Evolutionary conservation across 177 flowering plant genomes (phyloP), one percentile per base, ranked within the genome.

Genomic region (Vitis hybrid): DNA sequence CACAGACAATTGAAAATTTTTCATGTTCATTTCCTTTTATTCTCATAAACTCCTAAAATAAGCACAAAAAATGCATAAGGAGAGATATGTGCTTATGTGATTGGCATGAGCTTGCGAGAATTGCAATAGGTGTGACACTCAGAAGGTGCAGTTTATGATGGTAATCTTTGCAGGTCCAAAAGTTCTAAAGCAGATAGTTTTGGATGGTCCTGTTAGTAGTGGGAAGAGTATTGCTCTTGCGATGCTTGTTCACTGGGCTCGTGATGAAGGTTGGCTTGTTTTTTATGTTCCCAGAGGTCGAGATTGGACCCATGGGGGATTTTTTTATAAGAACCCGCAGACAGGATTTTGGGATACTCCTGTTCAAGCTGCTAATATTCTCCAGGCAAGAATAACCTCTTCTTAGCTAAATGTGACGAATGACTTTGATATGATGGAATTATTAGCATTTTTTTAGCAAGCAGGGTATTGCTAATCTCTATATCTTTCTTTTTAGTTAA

Each of bases 231-330:
- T 88, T 71, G 84, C 91, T 1, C 93, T 95, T 60, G 87, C 98
- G 46, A 88, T 95, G 98, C 97, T 95, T 71, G 97, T 93, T 70
- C 88, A 93, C 13, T 95, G 99, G 99, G 99, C 99, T 61, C 96
- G 98, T 24, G 84, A 84, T 41, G 94, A 95, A 77, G 99, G 97
- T 68, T 95, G 99, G 99, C 77, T 95, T 60, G 99, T 95, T 56
- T 82, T 95, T 49, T 95, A 95, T 83, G 94, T 83, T 3, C 97
- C 97, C 9, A 78, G 72, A 67, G 99, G 94, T 30, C 81, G 78
- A 61, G 79, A 83, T 9, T 95, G 99, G 99, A 91, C 93, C 49
- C 97, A 93, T 84, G 97, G 98, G 60, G 97, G 99, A 18, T 87
- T 85, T 76, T 91, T 81, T 70, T 89, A 87, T 73, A 87, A 86